Conservation (phyloP, 1,139 yeast species). For the Magnusiomyces paraingens region DNA sequence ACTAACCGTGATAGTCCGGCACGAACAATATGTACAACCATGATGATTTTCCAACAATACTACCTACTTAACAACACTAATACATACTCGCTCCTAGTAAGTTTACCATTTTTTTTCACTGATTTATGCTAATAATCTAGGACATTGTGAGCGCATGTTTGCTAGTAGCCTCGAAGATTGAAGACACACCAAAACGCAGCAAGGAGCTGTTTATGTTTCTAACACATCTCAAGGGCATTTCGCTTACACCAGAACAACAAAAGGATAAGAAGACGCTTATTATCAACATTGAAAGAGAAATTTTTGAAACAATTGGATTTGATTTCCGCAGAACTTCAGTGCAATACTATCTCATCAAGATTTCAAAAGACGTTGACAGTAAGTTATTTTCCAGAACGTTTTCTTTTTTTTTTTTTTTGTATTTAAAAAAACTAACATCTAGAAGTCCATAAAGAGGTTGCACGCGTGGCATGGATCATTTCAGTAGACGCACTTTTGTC, state of each 20-base stretch:
- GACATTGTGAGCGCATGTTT: slow-evolving; percentile 68
- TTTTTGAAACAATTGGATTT: slow-evolving; percentile 67
- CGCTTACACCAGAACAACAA: not conserved
- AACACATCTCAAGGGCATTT: too few relatives aligned
- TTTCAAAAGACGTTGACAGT: slow-evolving; percentile 50
- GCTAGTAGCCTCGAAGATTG: slow-evolving; percentile 76
- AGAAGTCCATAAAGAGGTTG: slow-evolving; percentile 19
- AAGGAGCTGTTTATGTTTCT: slow-evolving; percentile 32
- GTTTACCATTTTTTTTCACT: too few relatives aligned
- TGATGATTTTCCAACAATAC: slow-evolving; percentile 27
- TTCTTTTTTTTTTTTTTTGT: not conserved
- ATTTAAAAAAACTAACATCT: slow-evolving; percentile 20
- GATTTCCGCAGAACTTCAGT: slow-evolving; percentile 56
- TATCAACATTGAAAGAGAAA: slow-evolving; percentile 49
- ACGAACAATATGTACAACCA: slow-evolving; percentile 30
- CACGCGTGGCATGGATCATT: slow-evolving; percentile 60
- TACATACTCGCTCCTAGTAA: slow-evolving; percentile 1
- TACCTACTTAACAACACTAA: slow-evolving; percentile 19
- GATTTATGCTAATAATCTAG: slow-evolving; percentile 17
- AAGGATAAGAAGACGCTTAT: slow-evolving; percentile 8
- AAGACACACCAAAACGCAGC: slow-evolving; percentile 80
- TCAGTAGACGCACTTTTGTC: slow-evolving; percentile 70
- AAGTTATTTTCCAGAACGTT: not conserved
- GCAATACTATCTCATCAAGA: slow-evolving; percentile 64
- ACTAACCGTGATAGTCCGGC: slow-evolving; percentile 25